Base-by-base conservation (phyloP, 108 stramenopile genomes). In the Aurantiochytrium sp. region DNA sequence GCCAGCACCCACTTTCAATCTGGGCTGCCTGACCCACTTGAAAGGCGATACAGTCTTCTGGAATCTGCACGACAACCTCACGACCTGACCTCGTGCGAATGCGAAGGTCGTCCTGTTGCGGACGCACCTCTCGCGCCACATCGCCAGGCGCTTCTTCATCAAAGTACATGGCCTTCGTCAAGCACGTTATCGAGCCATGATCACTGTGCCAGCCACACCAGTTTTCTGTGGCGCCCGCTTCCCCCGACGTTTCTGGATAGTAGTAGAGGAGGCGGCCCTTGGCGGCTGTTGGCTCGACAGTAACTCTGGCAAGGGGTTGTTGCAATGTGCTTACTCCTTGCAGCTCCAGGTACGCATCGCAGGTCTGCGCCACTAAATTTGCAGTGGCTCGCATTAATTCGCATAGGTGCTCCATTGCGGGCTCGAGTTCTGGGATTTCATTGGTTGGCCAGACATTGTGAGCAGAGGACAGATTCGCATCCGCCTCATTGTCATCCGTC, bases 131-230 rank as follows among this genome's bases (percentile, higher is more conserved):
- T 25, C 95, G 91, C 60, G 72, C 89, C 29, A 91, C 72, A 5
- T 93, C 73, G 25, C 93, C 90, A 10, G 93, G 55, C 23, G 93
- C 94, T 21, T 91, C 72, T 29, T 25, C 88, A 88, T 95, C 93
- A 25, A 96, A 71, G 87, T 96, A 96, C 92, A 97, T 91, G 14
- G 96, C 96, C 25, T 96, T 94, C 4, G 96, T 60, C 23, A 97
- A 91, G 10, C 96, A 97, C 43, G 98, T 99, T 25, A 99, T 89
- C 18, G 95, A 96, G n/a, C 97, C 96, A 59, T 95, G 95, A 88
- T 95, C 95, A 89, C 95, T 89, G 88, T 95, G 94, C 97, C 97
- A 98, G 59, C 98, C 97, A 89, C 98, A 99, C 98, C 98, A 99
- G 87, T 92, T 88, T 53, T 91, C 92, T 35, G 35, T 35, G 35